Evolutionary conservation across 371 early-diverging fungal species (phyloP).

Genomic region (Syncephalis fuscata): DNA sequence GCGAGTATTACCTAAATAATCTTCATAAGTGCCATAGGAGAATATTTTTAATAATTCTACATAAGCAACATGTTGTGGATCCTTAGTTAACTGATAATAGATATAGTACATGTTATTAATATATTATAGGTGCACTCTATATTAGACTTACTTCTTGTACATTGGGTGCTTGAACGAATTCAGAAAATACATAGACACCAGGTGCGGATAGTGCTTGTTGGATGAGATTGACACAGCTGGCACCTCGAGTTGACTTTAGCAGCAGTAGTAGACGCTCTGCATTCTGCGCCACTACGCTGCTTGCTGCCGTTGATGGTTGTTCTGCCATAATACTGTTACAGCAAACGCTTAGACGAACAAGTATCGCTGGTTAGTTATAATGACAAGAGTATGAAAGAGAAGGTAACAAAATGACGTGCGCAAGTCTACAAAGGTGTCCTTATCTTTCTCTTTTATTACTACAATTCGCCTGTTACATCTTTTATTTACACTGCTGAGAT

Average conservation of each 20-base stretch:
- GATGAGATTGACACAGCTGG: conserved; percentile 53
- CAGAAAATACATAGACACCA: conserved; percentile 65
- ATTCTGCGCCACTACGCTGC: conserved; percentile 9
- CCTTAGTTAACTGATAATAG: conserved; percentile 32
- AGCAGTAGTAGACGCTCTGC: conserved; percentile 56
- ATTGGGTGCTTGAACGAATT: conserved; percentile 52
- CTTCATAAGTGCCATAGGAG: conserved; percentile 60
- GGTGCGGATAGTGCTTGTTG: conserved; percentile 54
- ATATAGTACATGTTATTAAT: conserved; percentile 11
- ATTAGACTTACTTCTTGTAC: conserved; percentile 35
- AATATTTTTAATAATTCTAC: conserved; percentile 44
- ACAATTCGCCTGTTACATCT: too few species aligned
- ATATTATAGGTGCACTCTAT: background rate
- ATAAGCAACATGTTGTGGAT: conserved; percentile 37
- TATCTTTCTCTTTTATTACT: too few species aligned
- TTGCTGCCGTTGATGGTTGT: too few species aligned
- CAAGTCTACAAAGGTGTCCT: too few species aligned
- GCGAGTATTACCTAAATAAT: conserved; percentile 66
- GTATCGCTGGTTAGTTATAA: too few species aligned
- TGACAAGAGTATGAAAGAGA: too few species aligned
- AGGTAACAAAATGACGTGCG: too few species aligned
- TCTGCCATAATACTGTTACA: too few species aligned
- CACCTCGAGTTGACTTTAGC: conserved; percentile 60
- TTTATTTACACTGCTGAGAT: too few species aligned
- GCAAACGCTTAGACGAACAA: too few species aligned